A percentile compares a stretch with the other conserved stretches of the same genome.
These are phyloP conservation scores for Aspergillus tubingensis DNA, from an alignment of 2,329 filamentous ascomycete genomes.

Conservation along the genomic window DNA sequence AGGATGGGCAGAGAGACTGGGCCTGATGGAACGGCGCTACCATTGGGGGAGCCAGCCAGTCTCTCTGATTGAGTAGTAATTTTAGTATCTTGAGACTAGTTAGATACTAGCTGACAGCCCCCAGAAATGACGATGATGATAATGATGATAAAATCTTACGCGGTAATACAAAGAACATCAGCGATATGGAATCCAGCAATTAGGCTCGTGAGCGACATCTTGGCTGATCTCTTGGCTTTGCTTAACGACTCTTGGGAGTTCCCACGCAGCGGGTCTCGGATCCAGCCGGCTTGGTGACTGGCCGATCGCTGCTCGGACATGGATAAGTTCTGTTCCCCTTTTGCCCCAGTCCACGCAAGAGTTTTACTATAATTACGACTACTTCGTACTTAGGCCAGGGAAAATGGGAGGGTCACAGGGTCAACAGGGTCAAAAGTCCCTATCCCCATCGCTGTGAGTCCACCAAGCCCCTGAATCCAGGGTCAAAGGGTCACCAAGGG, in stretches of 20 bases:
- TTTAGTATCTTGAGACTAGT: background rate
- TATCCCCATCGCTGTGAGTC: too few species aligned
- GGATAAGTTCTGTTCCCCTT: conserved; percentile 3
- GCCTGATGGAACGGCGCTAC: background rate
- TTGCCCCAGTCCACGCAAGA: background rate
- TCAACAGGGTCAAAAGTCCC: background rate
- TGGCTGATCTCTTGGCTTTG: conserved; percentile 1
- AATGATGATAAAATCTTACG: too few species aligned
- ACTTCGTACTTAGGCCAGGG: background rate
- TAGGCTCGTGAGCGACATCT: background rate
- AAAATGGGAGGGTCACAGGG: background rate
- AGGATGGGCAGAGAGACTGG: background rate
- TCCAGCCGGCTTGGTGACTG: background rate
- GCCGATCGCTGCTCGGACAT: background rate
- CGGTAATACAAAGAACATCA: background rate
- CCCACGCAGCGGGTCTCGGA: conserved; percentile 1
- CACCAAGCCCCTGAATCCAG: background rate
- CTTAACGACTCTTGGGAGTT: background rate
- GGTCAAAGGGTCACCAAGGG: background rate
- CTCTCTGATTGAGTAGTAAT: background rate
- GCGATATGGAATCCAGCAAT: background rate
- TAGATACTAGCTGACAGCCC: background rate
- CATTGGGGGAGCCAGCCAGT: background rate
- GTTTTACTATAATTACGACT: background rate
- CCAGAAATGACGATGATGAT: too few species aligned